Conservation (phyloP, 352 stramenopile species). For the Phytophthora podocarpi region DNA sequence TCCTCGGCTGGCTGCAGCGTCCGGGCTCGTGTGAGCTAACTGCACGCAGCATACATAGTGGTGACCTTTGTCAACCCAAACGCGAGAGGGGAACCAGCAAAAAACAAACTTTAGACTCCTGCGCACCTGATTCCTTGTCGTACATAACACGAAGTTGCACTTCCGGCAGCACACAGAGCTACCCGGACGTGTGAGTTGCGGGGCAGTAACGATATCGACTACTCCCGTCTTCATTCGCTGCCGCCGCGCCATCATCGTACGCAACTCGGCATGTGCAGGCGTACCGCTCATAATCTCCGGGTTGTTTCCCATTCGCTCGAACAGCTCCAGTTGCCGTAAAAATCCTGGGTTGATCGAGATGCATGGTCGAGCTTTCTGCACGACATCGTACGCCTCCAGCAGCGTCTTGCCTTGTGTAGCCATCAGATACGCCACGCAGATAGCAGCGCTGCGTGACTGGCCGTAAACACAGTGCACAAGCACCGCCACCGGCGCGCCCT, state of each 20-base stretch:
- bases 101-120: neutral
- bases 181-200: slow-evolving; percentile 24
- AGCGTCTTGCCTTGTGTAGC: slow-evolving; percentile 40
- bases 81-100: neutral
- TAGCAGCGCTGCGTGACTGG: slow-evolving; percentile 72
- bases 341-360: slow-evolving; percentile 85
- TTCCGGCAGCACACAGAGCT: slow-evolving; percentile 56
- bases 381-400: slow-evolving; percentile 54
- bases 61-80: neutral
- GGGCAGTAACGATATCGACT: slow-evolving; percentile 32
- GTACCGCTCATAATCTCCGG: slow-evolving; percentile 45
- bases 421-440: slow-evolving; percentile 85
- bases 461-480: slow-evolving; percentile 85
- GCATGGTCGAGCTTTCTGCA: slow-evolving; percentile 66
- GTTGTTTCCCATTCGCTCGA: slow-evolving; percentile 61
- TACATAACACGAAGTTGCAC: slow-evolving; percentile 60
- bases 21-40: slow-evolving; percentile 22
- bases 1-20: slow-evolving; percentile 2
- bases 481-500: slow-evolving; percentile 21
- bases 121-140: slow-evolving; percentile 53
- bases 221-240: slow-evolving; percentile 38
- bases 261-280: slow-evolving; percentile 67
- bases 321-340: slow-evolving; percentile 70
- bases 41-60: slow-evolving; percentile 10
- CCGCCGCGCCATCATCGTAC: slow-evolving; percentile 46